Evolutionary conservation across 2,329 filamentous ascomycete genomes (phyloP).

Genomic region (Botrytis medusae): DNA sequence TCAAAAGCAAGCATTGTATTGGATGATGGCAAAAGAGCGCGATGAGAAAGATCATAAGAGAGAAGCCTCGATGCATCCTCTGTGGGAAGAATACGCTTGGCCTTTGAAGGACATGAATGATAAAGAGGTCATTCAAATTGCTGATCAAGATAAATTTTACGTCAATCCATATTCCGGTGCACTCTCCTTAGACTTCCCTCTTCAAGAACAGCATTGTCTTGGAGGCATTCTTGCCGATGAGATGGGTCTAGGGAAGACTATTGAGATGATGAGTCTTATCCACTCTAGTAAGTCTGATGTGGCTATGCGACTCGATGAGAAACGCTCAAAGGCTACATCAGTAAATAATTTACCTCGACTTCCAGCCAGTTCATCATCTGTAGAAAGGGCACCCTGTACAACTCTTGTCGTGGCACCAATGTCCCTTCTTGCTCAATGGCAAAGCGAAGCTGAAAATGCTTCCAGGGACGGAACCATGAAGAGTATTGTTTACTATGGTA

Average conservation of each 20-base stretch:
- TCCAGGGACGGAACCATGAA: slow-evolving; percentile 81
- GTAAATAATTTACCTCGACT: slow-evolving; percentile 64
- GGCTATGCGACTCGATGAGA: slow-evolving; percentile 43
- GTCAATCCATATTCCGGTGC: slow-evolving; percentile 97
- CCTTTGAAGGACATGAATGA: slow-evolving; percentile 86
- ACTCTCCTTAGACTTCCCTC: slow-evolving; percentile 84
- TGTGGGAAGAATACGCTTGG: slow-evolving; percentile 97
- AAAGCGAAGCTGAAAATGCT: slow-evolving; percentile 89
- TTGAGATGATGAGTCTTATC: slow-evolving; percentile 94
- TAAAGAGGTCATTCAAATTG: slow-evolving; percentile 64
- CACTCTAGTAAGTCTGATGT: slow-evolving; percentile 74
- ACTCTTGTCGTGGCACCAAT: slow-evolving; percentile 96
- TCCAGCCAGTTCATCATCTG: slow-evolving; percentile 53
- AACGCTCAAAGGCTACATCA: slow-evolving; percentile 38
- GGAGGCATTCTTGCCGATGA: slow-evolving; percentile 93
- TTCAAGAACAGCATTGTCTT: slow-evolving; percentile 90
- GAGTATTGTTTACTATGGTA: slow-evolving; percentile 87
- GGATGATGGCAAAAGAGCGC: slow-evolving; percentile 95
- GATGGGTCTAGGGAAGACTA: slow-evolving; percentile 98
- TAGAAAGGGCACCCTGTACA: slow-evolving; percentile 76
- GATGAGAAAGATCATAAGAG: slow-evolving; percentile 66
- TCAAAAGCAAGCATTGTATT: slow-evolving; percentile 91
- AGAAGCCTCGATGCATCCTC: slow-evolving; percentile 85
- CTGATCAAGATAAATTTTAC: slow-evolving; percentile 75
- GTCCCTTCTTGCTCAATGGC: slow-evolving; percentile 95